A percentile compares a stretch with the other conserved stretches of the same genome.
Evolutionary conservation across 2,329 filamentous ascomycete genomes (phyloP).

Genomic region (Coniochaeta hoffmannii): DNA sequence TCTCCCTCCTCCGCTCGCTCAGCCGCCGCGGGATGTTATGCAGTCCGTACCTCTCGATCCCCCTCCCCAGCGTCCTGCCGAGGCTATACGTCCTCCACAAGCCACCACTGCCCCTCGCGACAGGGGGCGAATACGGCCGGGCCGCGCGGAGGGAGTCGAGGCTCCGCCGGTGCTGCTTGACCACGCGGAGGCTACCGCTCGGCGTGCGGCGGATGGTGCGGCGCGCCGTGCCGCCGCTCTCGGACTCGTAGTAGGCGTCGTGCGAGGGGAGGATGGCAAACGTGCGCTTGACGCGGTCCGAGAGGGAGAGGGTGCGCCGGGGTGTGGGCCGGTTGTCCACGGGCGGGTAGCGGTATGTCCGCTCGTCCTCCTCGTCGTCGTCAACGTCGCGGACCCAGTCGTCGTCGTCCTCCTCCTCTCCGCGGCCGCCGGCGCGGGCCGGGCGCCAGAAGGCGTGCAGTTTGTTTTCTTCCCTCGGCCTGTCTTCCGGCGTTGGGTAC

Average conservation of each 20-base stretch:
- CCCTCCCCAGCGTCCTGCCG: conserved; percentile 31
- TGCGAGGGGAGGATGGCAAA: conserved; percentile 53
- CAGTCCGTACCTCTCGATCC: conserved; percentile 39
- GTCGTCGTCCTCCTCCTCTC: conserved; percentile 23
- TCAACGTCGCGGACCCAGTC: conserved; percentile 25
- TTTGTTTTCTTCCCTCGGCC: conserved; percentile 43
- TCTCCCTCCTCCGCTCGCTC: conserved; percentile 52
- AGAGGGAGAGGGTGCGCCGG: conserved; percentile 39
- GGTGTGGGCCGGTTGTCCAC: conserved; percentile 38
- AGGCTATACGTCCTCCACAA: conserved; percentile 25
- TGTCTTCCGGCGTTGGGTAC: conserved; percentile 35
- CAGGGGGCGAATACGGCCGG: conserved; percentile 21
- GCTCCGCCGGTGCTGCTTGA: conserved; percentile 45
- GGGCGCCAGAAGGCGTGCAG: conserved; percentile 57
- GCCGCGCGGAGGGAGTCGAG: conserved; percentile 30
- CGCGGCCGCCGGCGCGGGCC: conserved; percentile 31
- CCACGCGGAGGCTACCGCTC: conserved; percentile 53
- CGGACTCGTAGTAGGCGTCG: conserved; percentile 21
- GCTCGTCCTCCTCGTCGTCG: too few relatives aligned
- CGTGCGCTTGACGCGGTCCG: conserved; percentile 46
- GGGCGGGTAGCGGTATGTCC: conserved; percentile 38
- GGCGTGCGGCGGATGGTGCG: conserved; percentile 51
- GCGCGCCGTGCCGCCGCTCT: conserved; percentile 23
- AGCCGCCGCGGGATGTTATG: conserved; percentile 46
- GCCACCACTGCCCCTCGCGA: conserved; percentile 5